Evolutionary conservation across 768 basidiomycete species (phyloP).

Genomic region (Agrocybe pediades): DNA sequence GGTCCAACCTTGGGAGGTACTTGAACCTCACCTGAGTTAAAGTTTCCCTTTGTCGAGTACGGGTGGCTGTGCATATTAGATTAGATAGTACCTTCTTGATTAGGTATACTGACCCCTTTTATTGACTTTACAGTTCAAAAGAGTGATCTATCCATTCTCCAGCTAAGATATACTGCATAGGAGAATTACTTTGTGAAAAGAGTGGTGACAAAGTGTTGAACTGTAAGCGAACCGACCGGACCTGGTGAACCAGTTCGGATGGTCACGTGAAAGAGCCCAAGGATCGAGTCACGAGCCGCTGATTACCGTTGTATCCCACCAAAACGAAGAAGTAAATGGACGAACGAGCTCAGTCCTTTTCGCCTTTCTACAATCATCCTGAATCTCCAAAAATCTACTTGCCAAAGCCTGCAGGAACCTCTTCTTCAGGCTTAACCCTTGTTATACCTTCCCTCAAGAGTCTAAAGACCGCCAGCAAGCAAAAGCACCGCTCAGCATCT

Average conservation of each 20-base stretch:
- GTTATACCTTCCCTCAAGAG: conserved; percentile 68
- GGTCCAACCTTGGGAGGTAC: too few relatives aligned
- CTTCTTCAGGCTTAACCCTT: conserved; percentile 59
- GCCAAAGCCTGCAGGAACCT: conserved; percentile 21
- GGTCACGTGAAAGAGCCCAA: background rate
- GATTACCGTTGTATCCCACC: conserved; percentile 23
- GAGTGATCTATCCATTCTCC: too few relatives aligned
- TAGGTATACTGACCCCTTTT: too few relatives aligned
- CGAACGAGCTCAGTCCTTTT: conserved; percentile 27
- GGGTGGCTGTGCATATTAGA: too few relatives aligned
- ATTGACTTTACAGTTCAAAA: too few relatives aligned
- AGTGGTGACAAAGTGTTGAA: too few relatives aligned
- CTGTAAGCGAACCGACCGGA: background rate
- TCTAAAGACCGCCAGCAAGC: conserved; percentile 53
- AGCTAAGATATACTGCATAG: too few relatives aligned
- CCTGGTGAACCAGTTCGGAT: background rate
- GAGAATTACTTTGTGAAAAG: too few relatives aligned
- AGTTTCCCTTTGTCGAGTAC: too few relatives aligned
- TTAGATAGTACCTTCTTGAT: too few relatives aligned
- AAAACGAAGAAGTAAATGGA: conserved; percentile 27
- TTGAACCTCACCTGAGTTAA: too few relatives aligned
- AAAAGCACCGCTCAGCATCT: conserved; percentile 31
- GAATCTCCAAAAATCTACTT: conserved; percentile 28
- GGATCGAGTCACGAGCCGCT: conserved; percentile 21
- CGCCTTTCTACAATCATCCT: conserved; percentile 26